Base-by-base conservation (phyloP, 345 rosid genomes). In the Camelina laxa region DNA sequence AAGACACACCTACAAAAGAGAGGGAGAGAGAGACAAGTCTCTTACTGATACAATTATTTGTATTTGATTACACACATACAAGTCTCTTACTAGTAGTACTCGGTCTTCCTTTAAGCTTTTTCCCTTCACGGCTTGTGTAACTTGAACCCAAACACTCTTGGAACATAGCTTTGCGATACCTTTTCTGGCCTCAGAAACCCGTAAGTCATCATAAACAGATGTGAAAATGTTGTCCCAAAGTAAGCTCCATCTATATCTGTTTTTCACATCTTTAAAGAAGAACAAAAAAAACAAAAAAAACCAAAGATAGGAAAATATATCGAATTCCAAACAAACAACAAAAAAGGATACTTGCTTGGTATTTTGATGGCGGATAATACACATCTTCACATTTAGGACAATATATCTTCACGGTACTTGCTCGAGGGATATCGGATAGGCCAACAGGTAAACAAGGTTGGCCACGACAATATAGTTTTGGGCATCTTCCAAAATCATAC, bases 391-490 rank as follows among this genome's bases (percentile, higher is more conserved):
- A 92, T 69, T 84, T 89, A 5, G 96, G 97, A 65, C 97, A 92
- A 77, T 88, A 89, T 65, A 89, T 86, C 79, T 92, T 92, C 9
- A 90, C 94, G 12, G 92, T 88, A 75, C 96, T 92, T 50, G 91
- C 84, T 33, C 94, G 96, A 65, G 97, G 96, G 74, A 88, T 87
- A 70, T 92, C 97, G 6, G 97, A 88, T 75, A 88, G 97, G 65
- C 97, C 97, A 76, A 92, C 87, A 2, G 97, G 96, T 69, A 92
- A 90, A 80, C 96, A 92, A 6, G 90, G 93, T 79, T 92, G 97
- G 67, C 92, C 93, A 82, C 91, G 85, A 80, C 97, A 92, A 76
- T 87, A 87, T 72, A 87, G 91, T 78, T 92, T 79, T 10, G 97
- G 97, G 83, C 97, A 92, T 82, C 91, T 87, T 58, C 97, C 93